Evolutionary conservation across 352 stramenopile genomes (phyloP).

Genomic region (Thalassiosira mediterranea): DNA sequence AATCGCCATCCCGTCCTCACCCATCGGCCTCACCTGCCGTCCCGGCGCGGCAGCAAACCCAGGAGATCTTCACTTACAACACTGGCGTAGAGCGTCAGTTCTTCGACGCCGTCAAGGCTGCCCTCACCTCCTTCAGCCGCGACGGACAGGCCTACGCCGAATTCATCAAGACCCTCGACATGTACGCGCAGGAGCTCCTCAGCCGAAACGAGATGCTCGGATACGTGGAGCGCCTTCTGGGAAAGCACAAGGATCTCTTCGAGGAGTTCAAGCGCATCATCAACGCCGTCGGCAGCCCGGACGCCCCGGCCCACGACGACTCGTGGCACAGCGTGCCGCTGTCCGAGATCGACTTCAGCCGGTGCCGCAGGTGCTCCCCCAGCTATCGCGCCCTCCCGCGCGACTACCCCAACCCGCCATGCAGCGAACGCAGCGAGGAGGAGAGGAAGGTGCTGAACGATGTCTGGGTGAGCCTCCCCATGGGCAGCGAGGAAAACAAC

Average conservation of each 20-base stretch:
- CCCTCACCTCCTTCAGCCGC: constrained; percentile 72
- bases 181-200: constrained; percentile 97
- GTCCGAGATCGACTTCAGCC: constrained; percentile 84
- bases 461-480: constrained; percentile 96
- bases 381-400: constrained; percentile 95
- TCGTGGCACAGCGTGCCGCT: constrained; percentile 84
- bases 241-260: constrained; percentile 86
- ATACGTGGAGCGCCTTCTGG: constrained; percentile 84
- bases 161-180: constrained; percentile 98
- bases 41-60: background rate
- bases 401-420: constrained; percentile 96
- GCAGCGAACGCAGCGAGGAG: constrained; percentile 90
- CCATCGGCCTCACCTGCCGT: constrained; percentile 4
- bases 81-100: constrained; percentile 84
- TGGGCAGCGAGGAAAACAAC: constrained; percentile 97
- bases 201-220: constrained; percentile 86
- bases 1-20: constrained; percentile 23
- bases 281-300: constrained; percentile 55
- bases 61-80: constrained; percentile 80
- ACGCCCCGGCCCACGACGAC: constrained; percentile 72
- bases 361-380: constrained; percentile 78
- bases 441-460: constrained; percentile 94
- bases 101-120: constrained; percentile 80
- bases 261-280: constrained; percentile 87
- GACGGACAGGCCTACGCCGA: constrained; percentile 91